These are phyloP conservation scores for Metschnikowia cerradonensis DNA, from an alignment of 805 yeast species.

Conservation along the genomic window DNA sequence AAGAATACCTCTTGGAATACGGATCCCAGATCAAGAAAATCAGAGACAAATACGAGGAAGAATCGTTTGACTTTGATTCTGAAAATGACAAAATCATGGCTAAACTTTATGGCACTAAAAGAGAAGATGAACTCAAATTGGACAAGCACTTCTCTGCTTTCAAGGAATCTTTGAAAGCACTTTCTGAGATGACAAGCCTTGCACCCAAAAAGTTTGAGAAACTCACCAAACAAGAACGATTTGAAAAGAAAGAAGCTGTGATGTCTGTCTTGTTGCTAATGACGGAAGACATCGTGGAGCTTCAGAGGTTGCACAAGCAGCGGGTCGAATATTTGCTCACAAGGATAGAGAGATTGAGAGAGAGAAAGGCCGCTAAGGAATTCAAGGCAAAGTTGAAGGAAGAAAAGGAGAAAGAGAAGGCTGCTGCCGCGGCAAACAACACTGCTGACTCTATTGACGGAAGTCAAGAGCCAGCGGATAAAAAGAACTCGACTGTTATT, in stretches of 20 bases:
- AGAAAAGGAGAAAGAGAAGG: conserved; percentile 19
- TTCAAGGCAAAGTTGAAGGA: conserved; percentile 30
- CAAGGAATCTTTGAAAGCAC: conserved; percentile 25
- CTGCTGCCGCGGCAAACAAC: conserved; percentile 8
- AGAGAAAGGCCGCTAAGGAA: conserved; percentile 32
- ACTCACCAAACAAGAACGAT: conserved; percentile 24
- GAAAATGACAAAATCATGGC: conserved; percentile 44
- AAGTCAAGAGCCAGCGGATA: conserved; percentile 3
- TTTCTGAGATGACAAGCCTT: conserved; percentile 23
- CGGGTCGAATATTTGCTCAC: conserved; percentile 25
- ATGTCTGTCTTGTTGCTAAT: conserved; percentile 25
- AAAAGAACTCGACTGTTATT: neutral
- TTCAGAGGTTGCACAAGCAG: conserved; percentile 28
- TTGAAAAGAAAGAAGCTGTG: conserved; percentile 23
- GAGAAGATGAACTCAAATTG: conserved; percentile 17
- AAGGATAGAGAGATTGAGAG: conserved; percentile 26
- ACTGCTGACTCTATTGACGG: neutral
- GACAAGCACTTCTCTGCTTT: conserved; percentile 25
- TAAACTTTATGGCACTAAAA: conserved; percentile 12
- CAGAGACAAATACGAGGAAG: conserved; percentile 39
- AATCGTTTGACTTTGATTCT: conserved; percentile 49
- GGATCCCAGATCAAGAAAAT: conserved; percentile 43
- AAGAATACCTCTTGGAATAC: conserved; percentile 41
- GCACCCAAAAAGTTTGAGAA: conserved; percentile 20
- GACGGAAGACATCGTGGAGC: conserved; percentile 26